phyloP scores from a whole-genome alignment of 1,139 yeast species.

The Meyerozyma athensensis region DNA sequence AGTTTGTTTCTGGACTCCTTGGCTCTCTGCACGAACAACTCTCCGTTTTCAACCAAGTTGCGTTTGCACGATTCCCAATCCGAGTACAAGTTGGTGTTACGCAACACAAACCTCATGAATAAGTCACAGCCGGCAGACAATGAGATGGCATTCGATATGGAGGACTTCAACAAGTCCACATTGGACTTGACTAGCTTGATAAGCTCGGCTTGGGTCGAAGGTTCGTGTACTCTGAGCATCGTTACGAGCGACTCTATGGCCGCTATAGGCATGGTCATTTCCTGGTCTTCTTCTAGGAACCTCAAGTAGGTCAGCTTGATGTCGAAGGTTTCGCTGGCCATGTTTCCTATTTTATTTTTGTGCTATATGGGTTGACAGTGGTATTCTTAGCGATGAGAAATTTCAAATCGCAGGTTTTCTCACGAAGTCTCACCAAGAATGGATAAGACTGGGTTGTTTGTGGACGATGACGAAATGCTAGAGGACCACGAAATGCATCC shows the following conservation, averaged over 20 bases:
- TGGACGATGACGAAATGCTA: constrained; percentile 2
- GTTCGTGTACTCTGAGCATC: constrained; percentile 73
- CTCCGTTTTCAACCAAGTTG: constrained; percentile 90
- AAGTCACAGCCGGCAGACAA: constrained; percentile 96
- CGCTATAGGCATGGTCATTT: constrained; percentile 98
- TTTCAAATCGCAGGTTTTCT: not conserved
- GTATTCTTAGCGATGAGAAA: not conserved
- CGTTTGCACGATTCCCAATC: constrained; percentile 96
- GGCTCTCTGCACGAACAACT: constrained; percentile 85
- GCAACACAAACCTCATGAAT: constrained; percentile 85
- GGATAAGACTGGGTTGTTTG: constrained; percentile 2
- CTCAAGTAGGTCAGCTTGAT: constrained; percentile 74
- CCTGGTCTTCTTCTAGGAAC: constrained; percentile 81
- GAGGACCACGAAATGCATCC: not conserved
- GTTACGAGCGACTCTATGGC: constrained; percentile 94
- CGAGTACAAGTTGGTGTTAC: constrained; percentile 82
- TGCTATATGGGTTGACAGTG: not conserved
- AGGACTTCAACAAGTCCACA: constrained; percentile 63
- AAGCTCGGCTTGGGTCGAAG: constrained; percentile 89
- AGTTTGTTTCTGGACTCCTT: constrained; percentile 83
- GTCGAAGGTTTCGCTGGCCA: constrained; percentile 50
- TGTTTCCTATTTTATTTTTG: constrained; percentile 5
- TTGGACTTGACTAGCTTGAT: constrained; percentile 77
- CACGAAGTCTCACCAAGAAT: not conserved
- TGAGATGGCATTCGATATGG: constrained; percentile 87